Conservation (phyloP, 495 filamentous ascomycete genomes). For the Chaetomidium leptoderma region DNA sequence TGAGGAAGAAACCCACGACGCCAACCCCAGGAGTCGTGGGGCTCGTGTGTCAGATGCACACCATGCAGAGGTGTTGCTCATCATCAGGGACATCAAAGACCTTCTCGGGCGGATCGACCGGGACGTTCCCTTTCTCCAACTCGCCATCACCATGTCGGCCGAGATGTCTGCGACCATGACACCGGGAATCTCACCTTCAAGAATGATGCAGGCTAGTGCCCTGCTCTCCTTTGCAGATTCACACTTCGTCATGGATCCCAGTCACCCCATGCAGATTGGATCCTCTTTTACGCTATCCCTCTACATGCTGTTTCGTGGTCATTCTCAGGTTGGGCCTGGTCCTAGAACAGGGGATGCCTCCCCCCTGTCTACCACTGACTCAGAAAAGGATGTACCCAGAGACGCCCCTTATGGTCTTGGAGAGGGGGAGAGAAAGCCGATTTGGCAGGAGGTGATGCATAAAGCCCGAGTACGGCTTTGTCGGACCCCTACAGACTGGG, state of each 20-base stretch:
- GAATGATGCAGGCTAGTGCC: constrained; percentile 88
- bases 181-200: constrained; percentile 80
- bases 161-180: constrained; percentile 76
- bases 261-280: constrained; percentile 73
- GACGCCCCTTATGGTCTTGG: constrained; percentile 44
- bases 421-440: constrained; percentile 60
- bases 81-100: constrained; percentile 70
- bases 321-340: constrained; percentile 44
- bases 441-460: constrained; percentile 97
- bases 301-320: constrained; percentile 93
- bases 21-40: constrained; percentile 45
- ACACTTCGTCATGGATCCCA: constrained; percentile 65
- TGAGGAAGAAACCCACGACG: constrained; percentile 55
- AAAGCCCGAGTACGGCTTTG: constrained; percentile 82
- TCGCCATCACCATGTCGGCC: constrained; percentile 94
- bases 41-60: constrained; percentile 30
- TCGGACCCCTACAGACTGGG: constrained; percentile 41
- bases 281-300: constrained; percentile 83
- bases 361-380: constrained; percentile 25
- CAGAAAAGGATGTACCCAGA: neutral
- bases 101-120: constrained; percentile 81
- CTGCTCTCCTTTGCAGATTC: constrained; percentile 86
- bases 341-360: neutral
- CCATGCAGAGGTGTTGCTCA: constrained; percentile 59
- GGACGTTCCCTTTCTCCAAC: constrained; percentile 86